Conservation (phyloP, 805 yeast genomes). For the Yamadazyma olivae region DNA sequence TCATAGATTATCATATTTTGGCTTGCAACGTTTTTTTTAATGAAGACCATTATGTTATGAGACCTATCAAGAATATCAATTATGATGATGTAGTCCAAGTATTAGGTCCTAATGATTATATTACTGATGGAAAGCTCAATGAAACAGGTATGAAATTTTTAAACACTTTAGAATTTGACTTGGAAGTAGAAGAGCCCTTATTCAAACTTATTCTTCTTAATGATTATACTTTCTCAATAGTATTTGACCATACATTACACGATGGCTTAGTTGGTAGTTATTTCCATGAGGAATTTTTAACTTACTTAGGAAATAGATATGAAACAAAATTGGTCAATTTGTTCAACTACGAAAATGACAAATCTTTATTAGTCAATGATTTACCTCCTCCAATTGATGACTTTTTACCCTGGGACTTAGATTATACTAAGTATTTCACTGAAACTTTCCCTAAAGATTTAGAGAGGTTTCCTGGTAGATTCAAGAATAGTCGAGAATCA, state of each 20-base stretch:
- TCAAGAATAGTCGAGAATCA: conserved; percentile 3
- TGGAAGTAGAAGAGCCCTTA: conserved; percentile 24
- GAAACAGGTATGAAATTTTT: conserved; percentile 27
- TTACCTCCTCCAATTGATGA: conserved; percentile 36
- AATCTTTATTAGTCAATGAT: conserved; percentile 17
- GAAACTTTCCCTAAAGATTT: conserved; percentile 2
- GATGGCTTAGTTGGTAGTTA: conserved; percentile 35
- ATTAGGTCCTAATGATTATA: conserved; percentile 10
- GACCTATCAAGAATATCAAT: conserved; percentile 20
- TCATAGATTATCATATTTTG: conserved; percentile 33
- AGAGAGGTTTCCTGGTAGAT: conserved; percentile 11
- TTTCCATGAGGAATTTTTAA: conserved; percentile 33
- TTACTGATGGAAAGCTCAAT: conserved; percentile 17
- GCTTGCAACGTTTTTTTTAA: conserved; percentile 25
- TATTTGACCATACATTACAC: conserved; percentile 37
- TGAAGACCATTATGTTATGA: conserved; percentile 13
- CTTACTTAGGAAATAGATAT: conserved; percentile 14
- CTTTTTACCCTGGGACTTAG: conserved; percentile 23
- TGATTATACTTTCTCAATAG: conserved; percentile 18
- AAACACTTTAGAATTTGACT: conserved; percentile 17
- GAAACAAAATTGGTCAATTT: conserved; percentile 8
- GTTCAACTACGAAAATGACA: conserved; percentile 22
- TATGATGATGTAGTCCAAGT: conserved; percentile 24
- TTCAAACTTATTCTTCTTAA: conserved; percentile 26
- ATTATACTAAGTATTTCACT: conserved; percentile 14